Percentiles rank a stretch among this genome's conserved stretches.
Evolutionary conservation across 176 grass and related monocot genomes (phyloP).

Genomic region (Oryza officinalis): DNA sequence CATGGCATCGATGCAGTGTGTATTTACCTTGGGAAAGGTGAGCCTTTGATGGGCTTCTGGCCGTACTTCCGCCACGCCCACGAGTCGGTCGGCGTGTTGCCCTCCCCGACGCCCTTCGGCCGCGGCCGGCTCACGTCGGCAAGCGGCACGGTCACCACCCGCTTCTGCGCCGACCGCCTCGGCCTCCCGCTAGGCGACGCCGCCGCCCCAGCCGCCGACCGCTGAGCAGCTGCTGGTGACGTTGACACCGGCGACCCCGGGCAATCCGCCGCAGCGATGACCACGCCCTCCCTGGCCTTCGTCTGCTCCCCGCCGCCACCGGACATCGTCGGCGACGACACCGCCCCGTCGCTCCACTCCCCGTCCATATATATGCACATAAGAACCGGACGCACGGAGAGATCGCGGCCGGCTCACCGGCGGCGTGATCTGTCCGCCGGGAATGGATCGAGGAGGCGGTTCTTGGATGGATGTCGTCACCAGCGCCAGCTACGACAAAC

Average conservation of each 20-base stretch:
- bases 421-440: background rate
- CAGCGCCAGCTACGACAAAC: conserved; percentile 21
- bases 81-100: conserved; percentile 62
- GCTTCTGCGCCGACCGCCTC: conserved; percentile 64
- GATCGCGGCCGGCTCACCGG: background rate
- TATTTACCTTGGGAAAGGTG: conserved; percentile 77
- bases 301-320: conserved; percentile 13
- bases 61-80: conserved; percentile 98
- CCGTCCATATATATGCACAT: conserved; percentile 48
- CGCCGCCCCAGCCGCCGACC: background rate
- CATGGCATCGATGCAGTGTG: too few relatives aligned
- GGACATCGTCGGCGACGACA: conserved; percentile 33
- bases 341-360: conserved; percentile 59
- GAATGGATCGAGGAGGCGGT: background rate
- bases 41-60: conserved; percentile 97
- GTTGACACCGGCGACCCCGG: conserved; percentile 29
- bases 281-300: conserved; percentile 24
- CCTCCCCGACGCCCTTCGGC: conserved; percentile 73
- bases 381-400: too few relatives aligned
- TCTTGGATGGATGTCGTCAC: conserved; percentile 13
- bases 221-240: background rate
- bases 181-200: conserved; percentile 41
- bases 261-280: background rate
- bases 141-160: conserved; percentile 71
- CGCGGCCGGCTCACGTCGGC: conserved; percentile 44